phyloP scores from a whole-genome alignment of 192 early-diverging fungal genomes.

The Diversispora eburnea region DNA sequence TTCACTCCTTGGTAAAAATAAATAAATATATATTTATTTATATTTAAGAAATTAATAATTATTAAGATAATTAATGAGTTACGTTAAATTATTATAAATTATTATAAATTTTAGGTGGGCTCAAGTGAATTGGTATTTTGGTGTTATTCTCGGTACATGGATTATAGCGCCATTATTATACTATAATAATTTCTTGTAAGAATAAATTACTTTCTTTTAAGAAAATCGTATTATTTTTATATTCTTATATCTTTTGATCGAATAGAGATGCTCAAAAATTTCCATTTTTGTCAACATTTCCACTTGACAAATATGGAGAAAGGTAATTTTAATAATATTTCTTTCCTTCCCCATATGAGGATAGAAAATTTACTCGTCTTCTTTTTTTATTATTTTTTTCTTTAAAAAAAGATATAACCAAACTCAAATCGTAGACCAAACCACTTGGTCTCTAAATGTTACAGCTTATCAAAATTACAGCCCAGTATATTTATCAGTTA shows the following conservation, averaged over 20 bases:
- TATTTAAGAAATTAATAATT: conserved; percentile 1
- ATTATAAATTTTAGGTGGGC: conserved; percentile 42
- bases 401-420: too few relatives aligned
- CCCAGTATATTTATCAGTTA: conserved; percentile 55
- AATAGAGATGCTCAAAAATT: conserved; percentile 9
- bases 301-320: conserved; percentile 11
- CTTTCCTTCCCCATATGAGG: too few relatives aligned
- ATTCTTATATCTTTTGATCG: not conserved
- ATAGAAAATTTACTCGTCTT: too few relatives aligned
- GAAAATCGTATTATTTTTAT: not conserved
- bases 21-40: conserved; percentile 36
- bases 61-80: too few relatives aligned
- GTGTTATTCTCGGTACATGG: conserved; percentile 47
- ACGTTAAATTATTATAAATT: not conserved
- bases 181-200: conserved; percentile 14
- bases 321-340: not conserved
- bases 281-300: not conserved
- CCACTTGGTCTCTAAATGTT: conserved; percentile 42
- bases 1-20: conserved; percentile 67
- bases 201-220: not conserved
- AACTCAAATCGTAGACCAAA: conserved; percentile 37
- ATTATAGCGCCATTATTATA: not conserved
- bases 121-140: conserved; percentile 62
- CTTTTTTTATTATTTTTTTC: too few relatives aligned
- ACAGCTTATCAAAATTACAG: conserved; percentile 53